Conservation (phyloP, 75 land plant species). For the Larix kaempferi region DNA sequence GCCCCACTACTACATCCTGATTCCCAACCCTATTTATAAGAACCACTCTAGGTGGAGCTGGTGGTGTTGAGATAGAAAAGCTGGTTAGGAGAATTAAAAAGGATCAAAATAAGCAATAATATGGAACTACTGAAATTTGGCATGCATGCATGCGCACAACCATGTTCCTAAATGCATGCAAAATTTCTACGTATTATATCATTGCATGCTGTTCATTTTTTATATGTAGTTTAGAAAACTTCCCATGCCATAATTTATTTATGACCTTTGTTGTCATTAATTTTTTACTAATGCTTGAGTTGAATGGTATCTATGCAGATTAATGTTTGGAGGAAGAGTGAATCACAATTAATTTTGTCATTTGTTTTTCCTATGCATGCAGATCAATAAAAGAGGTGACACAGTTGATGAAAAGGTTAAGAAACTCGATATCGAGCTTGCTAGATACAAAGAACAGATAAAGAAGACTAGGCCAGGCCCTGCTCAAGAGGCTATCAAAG, state of each 20-base stretch:
- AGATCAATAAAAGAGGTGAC: constrained; percentile 98
- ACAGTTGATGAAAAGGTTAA: constrained; percentile 91
- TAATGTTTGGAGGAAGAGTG: neutral
- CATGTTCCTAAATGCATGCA: too few relatives aligned
- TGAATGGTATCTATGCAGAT: neutral
- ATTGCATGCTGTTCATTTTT: too few relatives aligned
- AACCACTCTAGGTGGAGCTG: too few relatives aligned
- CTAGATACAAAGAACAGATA: constrained; percentile 85
- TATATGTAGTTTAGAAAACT: too few relatives aligned
- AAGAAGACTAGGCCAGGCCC: constrained; percentile 98
- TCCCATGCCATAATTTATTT: neutral
- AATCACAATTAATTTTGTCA: neutral
- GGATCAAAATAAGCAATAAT: too few relatives aligned
- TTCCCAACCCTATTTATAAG: too few relatives aligned
- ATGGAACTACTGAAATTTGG: too few relatives aligned
- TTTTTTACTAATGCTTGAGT: neutral
- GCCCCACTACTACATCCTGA: too few relatives aligned
- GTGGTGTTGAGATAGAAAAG: too few relatives aligned
- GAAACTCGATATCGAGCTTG: constrained; percentile 88
- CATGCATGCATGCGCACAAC: too few relatives aligned
- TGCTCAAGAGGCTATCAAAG: constrained; percentile 98
- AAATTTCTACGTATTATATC: too few relatives aligned
- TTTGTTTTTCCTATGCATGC: constrained; percentile 4
- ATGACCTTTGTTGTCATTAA: neutral
- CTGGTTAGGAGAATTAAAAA: too few relatives aligned